Conservation (phyloP, 1,284 basidiomycete species). For the Ceratobasidium sp. region DNA sequence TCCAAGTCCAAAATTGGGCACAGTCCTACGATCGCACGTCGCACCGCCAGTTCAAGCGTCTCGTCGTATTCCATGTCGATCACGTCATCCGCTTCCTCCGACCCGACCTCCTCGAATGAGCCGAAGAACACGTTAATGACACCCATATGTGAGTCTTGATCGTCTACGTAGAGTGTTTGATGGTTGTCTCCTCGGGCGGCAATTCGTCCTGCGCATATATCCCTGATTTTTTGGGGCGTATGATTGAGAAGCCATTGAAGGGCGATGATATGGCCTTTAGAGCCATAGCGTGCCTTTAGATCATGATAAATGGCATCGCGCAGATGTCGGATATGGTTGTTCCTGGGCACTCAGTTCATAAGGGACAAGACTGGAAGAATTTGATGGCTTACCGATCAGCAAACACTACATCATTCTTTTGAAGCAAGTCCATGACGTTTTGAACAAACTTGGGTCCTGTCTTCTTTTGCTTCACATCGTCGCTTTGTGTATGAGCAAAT, state of each 20-base stretch:
- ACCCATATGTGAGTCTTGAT: constrained; percentile 72
- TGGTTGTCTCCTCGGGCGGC: constrained; percentile 81
- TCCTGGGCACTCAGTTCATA: constrained; percentile 61
- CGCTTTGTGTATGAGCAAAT: constrained; percentile 91
- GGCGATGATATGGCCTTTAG: constrained; percentile 68
- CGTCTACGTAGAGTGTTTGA: constrained; percentile 78
- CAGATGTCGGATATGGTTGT: constrained; percentile 87
- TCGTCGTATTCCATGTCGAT: constrained; percentile 72
- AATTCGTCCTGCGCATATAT: constrained; percentile 82
- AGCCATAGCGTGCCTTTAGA: constrained; percentile 34
- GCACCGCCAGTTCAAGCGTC: constrained; percentile 65
- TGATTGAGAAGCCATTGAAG: constrained; percentile 79
- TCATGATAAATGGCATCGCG: constrained; percentile 71
- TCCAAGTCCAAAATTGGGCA: constrained; percentile 63
- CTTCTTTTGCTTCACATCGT: constrained; percentile 87
- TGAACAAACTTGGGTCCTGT: constrained; percentile 79
- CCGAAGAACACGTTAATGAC: constrained; percentile 85
- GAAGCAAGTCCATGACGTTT: constrained; percentile 74
- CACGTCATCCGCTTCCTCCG: constrained; percentile 69
- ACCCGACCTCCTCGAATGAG: constrained; percentile 71
- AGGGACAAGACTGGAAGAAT: background rate
- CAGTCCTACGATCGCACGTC: constrained; percentile 69
- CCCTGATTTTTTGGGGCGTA: constrained; percentile 65
- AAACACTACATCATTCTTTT: constrained; percentile 79
- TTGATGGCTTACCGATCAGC: constrained; percentile 66